A percentile compares a stretch with the other conserved stretches of the same genome.
Evolutionary conservation across 257 asterid species (phyloP).

Genomic region (Handroanthus guayacan): DNA sequence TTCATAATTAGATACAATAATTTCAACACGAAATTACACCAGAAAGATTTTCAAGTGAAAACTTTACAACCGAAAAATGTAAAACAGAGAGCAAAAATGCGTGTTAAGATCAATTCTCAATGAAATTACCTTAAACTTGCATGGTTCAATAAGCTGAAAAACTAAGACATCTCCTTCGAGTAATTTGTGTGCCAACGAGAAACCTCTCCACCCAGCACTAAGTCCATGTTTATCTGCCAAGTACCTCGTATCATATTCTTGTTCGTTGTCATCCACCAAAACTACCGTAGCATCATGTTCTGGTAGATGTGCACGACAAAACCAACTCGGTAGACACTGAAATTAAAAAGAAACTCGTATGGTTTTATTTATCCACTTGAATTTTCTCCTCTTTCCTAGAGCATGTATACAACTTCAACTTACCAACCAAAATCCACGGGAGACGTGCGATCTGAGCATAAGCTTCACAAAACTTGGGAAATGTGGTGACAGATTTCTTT

Average conservation of each 20-base stretch:
- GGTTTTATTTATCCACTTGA: not conserved
- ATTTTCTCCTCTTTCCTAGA: not conserved
- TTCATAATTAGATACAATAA: too few species aligned
- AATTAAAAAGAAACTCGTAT: not conserved
- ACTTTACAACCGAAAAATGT: too few species aligned
- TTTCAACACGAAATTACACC: too few species aligned
- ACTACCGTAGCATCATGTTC: constrained; percentile 43
- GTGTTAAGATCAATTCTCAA: not conserved
- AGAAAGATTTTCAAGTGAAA: too few species aligned
- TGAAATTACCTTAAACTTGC: constrained; percentile 51
- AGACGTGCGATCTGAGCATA: constrained; percentile 66
- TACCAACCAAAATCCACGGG: constrained; percentile 79
- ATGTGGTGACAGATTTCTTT: constrained; percentile 39
- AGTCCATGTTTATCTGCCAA: constrained; percentile 55
- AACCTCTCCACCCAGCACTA: constrained; percentile 83
- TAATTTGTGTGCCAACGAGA: constrained; percentile 62
- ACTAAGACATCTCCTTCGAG: constrained; percentile 62
- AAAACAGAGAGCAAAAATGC: too few species aligned
- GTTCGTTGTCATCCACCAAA: constrained; percentile 57
- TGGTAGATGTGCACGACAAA: constrained; percentile 62
- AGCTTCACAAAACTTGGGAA: constrained; percentile 56
- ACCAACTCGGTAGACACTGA: constrained; percentile 65
- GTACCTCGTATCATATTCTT: constrained; percentile 47
- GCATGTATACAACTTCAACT: constrained; percentile 29
- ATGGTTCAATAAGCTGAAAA: constrained; percentile 56